Conservation (phyloP, 257 asterid genomes). For the Nicotiana benthamiana region DNA sequence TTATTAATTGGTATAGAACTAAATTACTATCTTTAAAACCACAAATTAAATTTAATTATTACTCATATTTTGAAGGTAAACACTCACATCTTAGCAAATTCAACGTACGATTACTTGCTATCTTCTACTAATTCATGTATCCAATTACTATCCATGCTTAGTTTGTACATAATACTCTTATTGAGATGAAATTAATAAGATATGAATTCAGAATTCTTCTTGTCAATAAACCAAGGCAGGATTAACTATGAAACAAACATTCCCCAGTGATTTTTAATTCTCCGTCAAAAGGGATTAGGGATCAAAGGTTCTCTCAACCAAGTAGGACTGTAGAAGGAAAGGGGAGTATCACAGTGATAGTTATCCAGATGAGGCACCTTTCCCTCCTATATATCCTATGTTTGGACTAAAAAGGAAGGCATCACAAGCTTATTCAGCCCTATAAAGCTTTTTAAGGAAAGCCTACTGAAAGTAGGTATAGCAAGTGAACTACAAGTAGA, state of each 20-base stretch:
- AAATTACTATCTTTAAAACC: too few species aligned
- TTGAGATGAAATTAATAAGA: too few species aligned
- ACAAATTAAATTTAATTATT: too few species aligned
- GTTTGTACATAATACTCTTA: not conserved
- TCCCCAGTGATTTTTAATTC: too few species aligned
- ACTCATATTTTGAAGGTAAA: too few species aligned
- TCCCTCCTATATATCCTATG: not conserved
- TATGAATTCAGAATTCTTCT: not conserved
- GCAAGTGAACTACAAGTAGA: not conserved
- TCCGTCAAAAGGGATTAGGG: too few species aligned
- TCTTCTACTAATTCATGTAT: too few species aligned
- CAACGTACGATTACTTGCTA: too few species aligned
- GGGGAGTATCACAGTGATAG: not conserved
- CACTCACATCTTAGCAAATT: too few species aligned
- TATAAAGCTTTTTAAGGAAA: not conserved
- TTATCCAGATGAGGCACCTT: constrained; percentile 1
- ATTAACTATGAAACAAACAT: not conserved
- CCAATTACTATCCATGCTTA: too few species aligned
- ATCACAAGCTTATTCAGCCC: not conserved
- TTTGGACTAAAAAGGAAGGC: not conserved
- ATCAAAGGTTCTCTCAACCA: not conserved
- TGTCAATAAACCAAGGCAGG: not conserved
- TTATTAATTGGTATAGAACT: too few species aligned
- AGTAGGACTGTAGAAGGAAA: not conserved
- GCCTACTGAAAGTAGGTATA: not conserved